Base-by-base conservation (phyloP, 306 rosid species). In the Sesbania bispinosa region DNA sequence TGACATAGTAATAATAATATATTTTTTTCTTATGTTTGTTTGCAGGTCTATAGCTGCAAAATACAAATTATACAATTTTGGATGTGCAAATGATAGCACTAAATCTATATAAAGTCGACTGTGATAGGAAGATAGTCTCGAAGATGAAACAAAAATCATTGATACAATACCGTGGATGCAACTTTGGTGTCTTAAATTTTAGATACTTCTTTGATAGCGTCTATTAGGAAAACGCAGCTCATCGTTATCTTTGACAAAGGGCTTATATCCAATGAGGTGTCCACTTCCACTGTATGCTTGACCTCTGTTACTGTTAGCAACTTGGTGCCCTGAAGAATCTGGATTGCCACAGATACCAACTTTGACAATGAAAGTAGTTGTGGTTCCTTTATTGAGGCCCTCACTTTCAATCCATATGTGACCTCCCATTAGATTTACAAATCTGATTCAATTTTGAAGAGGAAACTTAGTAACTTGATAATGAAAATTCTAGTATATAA, bases 191-290 rank as follows among this genome's bases (percentile, higher is more conserved):
- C 57, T 39, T 19, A 7, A 29, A 63, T 16, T 21, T 54, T 75
- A 87, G n/a, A 80, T 41, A 53, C 89, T 84, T 73, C 80, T 80
- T 75, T 87, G 87, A 65, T 82, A 82, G 11, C 85, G 82, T 18
- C 77, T 46, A 55, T 33, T 57, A 2, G 85, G 24, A 7, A 83
- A 77, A 39, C 71, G 7, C 73, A 55, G 33, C 19, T 83, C 77
- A 21, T 60, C 66, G 15, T 27, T 27, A 47, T 84, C 85, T 69
- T 69, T 54, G 47, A 61, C 69, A 18, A 73, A 43, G 21, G 81
- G 81, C 26, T 72, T 84, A 30, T 72, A 80, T 54, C 79, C 75
- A 38, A 68, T 41, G 13, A 77, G 86, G 76, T 81, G 79, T 54
- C 79, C 89, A 57, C 93, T 88, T 75, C 87, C 75, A 15, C 74